Conservation (phyloP, 2,329 filamentous ascomycete species). For the Nannizziopsis barbatae region DNA sequence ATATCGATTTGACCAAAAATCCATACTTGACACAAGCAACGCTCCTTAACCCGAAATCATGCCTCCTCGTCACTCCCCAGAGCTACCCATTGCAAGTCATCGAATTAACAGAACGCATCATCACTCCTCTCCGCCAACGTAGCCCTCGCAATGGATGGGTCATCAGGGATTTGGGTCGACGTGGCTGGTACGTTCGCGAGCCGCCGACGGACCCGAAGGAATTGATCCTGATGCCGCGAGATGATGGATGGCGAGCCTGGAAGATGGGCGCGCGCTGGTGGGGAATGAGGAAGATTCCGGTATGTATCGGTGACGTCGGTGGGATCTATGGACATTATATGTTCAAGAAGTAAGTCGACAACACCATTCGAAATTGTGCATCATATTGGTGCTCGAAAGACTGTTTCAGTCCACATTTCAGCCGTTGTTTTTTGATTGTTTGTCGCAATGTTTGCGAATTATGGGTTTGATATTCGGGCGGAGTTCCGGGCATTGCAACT, state of each 20-base stretch:
- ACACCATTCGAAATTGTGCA: background rate
- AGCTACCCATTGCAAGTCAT: slow-evolving; percentile 64
- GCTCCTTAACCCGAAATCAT: slow-evolving; percentile 47
- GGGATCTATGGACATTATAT: slow-evolving; percentile 51
- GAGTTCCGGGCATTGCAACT: background rate
- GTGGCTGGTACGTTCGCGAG: slow-evolving; percentile 54
- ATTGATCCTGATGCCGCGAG: slow-evolving; percentile 24
- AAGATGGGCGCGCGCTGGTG: slow-evolving; percentile 77
- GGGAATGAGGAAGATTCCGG: slow-evolving; percentile 63
- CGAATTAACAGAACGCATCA: slow-evolving; percentile 60
- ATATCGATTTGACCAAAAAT: slow-evolving; percentile 66
- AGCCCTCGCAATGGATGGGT: slow-evolving; percentile 59
- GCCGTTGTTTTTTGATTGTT: background rate
- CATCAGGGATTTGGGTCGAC: slow-evolving; percentile 55
- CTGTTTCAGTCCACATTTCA: background rate
- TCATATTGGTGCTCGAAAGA: background rate
- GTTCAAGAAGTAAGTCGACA: slow-evolving; percentile 41
- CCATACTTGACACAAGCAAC: slow-evolving; percentile 44
- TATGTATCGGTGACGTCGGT: slow-evolving; percentile 45
- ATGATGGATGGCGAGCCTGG: slow-evolving; percentile 56
- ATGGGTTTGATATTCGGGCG: background rate
- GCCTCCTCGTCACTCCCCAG: slow-evolving; percentile 46
- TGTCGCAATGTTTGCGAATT: background rate
- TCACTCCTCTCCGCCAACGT: slow-evolving; percentile 53
- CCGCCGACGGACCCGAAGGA: slow-evolving; percentile 26